These are phyloP conservation scores for Xylariales sp. DNA, from an alignment of 2,329 filamentous ascomycete species.

Conservation along the genomic window DNA sequence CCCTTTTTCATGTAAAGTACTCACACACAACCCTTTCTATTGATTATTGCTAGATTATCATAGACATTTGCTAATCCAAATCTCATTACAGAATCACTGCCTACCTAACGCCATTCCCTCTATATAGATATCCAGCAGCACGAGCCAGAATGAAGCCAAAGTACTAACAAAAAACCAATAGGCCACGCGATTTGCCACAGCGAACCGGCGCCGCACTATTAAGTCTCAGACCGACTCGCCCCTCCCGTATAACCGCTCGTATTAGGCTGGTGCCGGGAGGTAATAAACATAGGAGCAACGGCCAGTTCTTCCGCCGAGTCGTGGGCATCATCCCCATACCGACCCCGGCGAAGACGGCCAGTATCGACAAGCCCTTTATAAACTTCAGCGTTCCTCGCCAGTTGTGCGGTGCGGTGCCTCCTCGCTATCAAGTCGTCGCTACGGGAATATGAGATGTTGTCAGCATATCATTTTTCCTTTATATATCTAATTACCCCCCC, in stretches of 20 bases:
- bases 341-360: background rate
- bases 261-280: background rate
- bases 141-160: background rate
- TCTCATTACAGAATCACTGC: too few relatives aligned
- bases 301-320: background rate
- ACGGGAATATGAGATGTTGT: background rate
- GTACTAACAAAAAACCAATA: background rate
- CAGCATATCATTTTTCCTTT: background rate
- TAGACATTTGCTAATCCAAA: too few relatives aligned
- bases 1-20: too few relatives aligned
- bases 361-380: too few relatives aligned
- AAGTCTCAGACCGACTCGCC: background rate
- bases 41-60: too few relatives aligned
- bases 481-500: background rate
- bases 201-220: background rate
- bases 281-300: background rate
- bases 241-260: too few relatives aligned
- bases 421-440: conserved; percentile 2
- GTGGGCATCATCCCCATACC: too few relatives aligned
- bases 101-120: too few relatives aligned
- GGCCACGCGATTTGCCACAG: too few relatives aligned
- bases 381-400: background rate
- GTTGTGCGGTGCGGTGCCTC: too few relatives aligned
- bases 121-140: too few relatives aligned
- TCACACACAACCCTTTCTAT: too few relatives aligned